Conservation (phyloP, 1,284 basidiomycete species). For the Peniophora sp. region DNA sequence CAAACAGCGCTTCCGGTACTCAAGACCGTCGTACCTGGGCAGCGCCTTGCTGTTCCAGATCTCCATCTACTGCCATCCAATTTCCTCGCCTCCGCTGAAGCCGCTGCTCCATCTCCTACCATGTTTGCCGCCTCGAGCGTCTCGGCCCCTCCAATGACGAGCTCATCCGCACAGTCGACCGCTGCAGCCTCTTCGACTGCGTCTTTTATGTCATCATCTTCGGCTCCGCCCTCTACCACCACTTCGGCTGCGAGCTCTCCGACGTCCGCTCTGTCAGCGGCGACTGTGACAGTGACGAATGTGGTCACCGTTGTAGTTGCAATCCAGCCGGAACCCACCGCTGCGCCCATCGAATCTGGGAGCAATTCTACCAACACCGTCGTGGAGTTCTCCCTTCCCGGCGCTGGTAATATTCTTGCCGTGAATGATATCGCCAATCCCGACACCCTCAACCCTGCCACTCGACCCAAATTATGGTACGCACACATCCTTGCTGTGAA, state of each 20-base stretch:
- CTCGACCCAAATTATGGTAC: not conserved
- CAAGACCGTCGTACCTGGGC: constrained; percentile 1
- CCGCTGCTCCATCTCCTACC: not conserved
- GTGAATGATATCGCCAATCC: not conserved
- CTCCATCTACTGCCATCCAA: not conserved
- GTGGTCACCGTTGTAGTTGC: not conserved
- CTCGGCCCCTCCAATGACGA: not conserved
- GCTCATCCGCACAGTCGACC: not conserved
- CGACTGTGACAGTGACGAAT: not conserved
- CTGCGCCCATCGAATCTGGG: not conserved
- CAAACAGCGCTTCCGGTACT: constrained; percentile 7
- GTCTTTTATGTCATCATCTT: not conserved
- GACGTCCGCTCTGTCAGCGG: not conserved
- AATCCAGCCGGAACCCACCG: not conserved
- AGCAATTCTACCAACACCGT: not conserved
- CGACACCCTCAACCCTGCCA: not conserved
- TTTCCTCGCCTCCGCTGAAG: not conserved
- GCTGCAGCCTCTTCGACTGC: not conserved
- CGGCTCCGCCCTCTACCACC: not conserved
- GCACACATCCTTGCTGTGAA: not conserved
- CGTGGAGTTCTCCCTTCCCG: too few species aligned
- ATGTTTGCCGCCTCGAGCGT: not conserved
- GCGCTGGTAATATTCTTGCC: not conserved
- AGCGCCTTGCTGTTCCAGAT: not conserved
- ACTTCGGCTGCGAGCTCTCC: not conserved